These are phyloP conservation scores for Diaporthe sp. DNA, from an alignment of 2,329 filamentous ascomycete species.

Conservation along the genomic window DNA sequence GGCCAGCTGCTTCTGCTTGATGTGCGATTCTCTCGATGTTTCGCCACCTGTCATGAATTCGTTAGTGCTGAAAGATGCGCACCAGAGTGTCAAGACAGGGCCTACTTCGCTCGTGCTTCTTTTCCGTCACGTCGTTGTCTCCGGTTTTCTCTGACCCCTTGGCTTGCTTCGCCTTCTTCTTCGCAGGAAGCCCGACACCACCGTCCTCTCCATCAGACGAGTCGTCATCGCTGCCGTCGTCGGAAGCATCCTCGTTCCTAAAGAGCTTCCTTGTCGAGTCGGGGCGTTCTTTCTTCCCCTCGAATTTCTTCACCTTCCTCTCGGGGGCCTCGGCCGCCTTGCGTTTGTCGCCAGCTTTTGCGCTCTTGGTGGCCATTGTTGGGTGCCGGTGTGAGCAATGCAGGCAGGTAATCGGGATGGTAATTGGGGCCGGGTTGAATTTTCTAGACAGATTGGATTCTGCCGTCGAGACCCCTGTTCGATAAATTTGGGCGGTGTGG, in stretches of 20 bases:
- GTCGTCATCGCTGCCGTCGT: conserved; percentile 51
- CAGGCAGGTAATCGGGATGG: not conserved
- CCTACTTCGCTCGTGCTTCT: conserved; percentile 56
- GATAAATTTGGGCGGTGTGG: conserved; percentile 13
- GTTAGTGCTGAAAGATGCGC: not conserved
- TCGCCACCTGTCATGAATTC: conserved; percentile 49
- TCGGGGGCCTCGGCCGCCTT: conserved; percentile 61
- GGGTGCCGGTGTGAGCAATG: not conserved
- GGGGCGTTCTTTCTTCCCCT: conserved; percentile 62
- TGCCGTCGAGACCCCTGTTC: conserved; percentile 21
- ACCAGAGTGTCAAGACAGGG: conserved; percentile 28
- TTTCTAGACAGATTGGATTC: conserved; percentile 27
- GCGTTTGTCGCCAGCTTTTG: conserved; percentile 63
- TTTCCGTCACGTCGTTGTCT: conserved; percentile 43
- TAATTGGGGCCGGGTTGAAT: not conserved
- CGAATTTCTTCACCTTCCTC: conserved; percentile 52
- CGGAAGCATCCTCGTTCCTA: conserved; percentile 47
- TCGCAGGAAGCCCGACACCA: conserved; percentile 57
- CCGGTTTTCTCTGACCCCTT: conserved; percentile 40
- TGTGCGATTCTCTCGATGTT: conserved; percentile 86
- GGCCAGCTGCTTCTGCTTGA: conserved; percentile 89
- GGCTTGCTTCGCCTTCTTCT: conserved; percentile 48
- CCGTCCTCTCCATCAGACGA: conserved; percentile 64
- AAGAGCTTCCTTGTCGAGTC: conserved; percentile 43
- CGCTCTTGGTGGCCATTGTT: conserved; percentile 61